These are phyloP conservation scores for Emericellopsis cladophorae DNA, from an alignment of 2,329 filamentous ascomycete genomes.

Conservation along the genomic window DNA sequence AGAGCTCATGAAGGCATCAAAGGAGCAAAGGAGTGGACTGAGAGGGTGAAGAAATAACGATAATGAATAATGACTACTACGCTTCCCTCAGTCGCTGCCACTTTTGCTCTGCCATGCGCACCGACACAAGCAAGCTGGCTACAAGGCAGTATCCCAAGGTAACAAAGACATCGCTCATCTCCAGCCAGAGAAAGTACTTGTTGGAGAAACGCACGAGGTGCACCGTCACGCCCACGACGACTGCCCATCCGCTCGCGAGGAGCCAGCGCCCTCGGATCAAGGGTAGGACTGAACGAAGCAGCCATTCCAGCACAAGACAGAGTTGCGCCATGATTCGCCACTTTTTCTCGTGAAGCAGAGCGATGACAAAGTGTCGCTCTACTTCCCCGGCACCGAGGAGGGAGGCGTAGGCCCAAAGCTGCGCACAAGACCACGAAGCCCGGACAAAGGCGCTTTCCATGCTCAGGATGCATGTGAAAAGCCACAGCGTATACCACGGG, in stretches of 20 bases:
- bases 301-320: background rate
- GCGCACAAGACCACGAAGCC: constrained; percentile 11
- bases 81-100: background rate
- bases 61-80: background rate
- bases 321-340: background rate
- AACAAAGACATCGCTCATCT: constrained; percentile 18
- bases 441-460: constrained; percentile 17
- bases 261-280: background rate
- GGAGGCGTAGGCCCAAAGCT: constrained; percentile 11
- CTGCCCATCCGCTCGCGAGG: constrained; percentile 1
- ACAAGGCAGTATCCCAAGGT: background rate
- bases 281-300: background rate
- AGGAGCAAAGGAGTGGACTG: constrained; percentile 57
- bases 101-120: background rate
- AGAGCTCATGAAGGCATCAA: constrained; percentile 64
- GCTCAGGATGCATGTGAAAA: constrained; percentile 12
- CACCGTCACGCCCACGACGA: constrained; percentile 7
- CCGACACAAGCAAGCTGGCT: background rate
- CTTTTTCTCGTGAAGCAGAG: constrained; percentile 3
- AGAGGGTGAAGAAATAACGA: constrained; percentile 24
- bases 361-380: constrained; percentile 4
- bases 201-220: constrained; percentile 19
- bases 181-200: constrained; percentile 22
- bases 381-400: constrained; percentile 6
- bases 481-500: constrained; percentile 5